A percentile compares a stretch with the other conserved stretches of the same genome.
phyloP scores from a whole-genome alignment of 1,284 basidiomycete genomes.

The Malassezia dermatis region DNA sequence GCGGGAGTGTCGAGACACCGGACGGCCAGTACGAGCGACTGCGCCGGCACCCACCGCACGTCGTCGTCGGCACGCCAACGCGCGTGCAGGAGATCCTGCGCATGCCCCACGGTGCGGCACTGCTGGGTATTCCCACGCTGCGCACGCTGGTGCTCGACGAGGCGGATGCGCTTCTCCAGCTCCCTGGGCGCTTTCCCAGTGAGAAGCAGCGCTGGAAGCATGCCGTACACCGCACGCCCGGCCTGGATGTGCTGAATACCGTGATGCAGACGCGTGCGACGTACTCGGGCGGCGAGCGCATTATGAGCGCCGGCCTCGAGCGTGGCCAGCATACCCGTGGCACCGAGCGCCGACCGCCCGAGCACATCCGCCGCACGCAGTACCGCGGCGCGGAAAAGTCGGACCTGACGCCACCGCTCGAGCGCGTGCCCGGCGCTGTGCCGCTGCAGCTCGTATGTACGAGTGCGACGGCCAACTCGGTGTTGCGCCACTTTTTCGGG shows the following conservation, averaged over 20 bases:
- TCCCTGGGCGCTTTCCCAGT: constrained; percentile 40
- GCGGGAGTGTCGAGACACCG: constrained; percentile 19
- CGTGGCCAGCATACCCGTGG: constrained; percentile 19
- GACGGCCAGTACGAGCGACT: constrained; percentile 27
- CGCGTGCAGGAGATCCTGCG: constrained; percentile 34
- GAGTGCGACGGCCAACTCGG: constrained; percentile 44
- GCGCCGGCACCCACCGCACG: constrained; percentile 28
- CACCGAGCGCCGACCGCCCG: constrained; percentile 29
- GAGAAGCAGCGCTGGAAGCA: constrained; percentile 38
- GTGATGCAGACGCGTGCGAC: constrained; percentile 35
- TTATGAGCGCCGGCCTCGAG: constrained; percentile 35
- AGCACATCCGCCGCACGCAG: constrained; percentile 27
- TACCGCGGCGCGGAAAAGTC: constrained; percentile 28
- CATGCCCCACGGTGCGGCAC: constrained; percentile 21
- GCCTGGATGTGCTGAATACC: constrained; percentile 30
- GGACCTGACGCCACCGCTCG: constrained; percentile 19
- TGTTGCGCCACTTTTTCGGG: constrained; percentile 43
- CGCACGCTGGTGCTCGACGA: constrained; percentile 41
- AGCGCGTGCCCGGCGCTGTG: constrained; percentile 17
- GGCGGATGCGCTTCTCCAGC: constrained; percentile 38
- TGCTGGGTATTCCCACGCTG: constrained; percentile 33
- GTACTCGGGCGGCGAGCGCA: constrained; percentile 32
- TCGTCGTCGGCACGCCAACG: constrained; percentile 40
- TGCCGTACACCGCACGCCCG: constrained; percentile 34
- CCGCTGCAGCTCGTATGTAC: constrained; percentile 39